Evolutionary conservation across 768 basidiomycete genomes (phyloP).

Genomic region (Boletus rufocinnamomeus): DNA sequence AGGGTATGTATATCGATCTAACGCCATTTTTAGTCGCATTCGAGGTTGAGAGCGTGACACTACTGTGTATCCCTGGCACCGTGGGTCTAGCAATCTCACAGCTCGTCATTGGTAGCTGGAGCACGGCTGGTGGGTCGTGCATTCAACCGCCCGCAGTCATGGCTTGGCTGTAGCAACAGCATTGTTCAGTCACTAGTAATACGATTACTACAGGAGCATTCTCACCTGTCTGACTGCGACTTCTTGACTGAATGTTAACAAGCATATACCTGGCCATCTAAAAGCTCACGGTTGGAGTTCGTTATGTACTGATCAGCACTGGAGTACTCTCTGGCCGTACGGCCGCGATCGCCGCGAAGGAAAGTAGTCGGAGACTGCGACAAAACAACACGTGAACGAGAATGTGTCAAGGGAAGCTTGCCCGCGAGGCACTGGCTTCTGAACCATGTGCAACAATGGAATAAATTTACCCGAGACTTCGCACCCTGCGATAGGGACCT

Average conservation of each 20-base stretch:
- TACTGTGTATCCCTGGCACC: not conserved
- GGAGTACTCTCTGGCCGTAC: not conserved
- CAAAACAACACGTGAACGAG: not conserved
- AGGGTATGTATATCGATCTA: not conserved
- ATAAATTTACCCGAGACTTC: not conserved
- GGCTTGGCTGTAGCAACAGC: not conserved
- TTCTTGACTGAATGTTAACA: not conserved
- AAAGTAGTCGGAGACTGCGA: not conserved
- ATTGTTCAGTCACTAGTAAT: not conserved
- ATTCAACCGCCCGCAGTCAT: not conserved
- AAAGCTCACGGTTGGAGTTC: not conserved
- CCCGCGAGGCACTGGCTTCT: not conserved
- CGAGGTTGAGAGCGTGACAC: not conserved
- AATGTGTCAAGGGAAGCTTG: not conserved
- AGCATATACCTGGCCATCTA: not conserved
- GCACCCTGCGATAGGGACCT: not conserved
- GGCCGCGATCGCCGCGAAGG: not conserved
- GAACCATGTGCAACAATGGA: not conserved
- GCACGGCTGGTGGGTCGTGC: not conserved
- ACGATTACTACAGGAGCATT: not conserved
- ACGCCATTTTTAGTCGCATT: not conserved
- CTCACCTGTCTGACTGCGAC: not conserved
- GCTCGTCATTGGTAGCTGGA: not conserved
- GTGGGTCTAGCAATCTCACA: not conserved
- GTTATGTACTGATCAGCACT: not conserved